phyloP scores from a whole-genome alignment of 768 basidiomycete species.

The Chlorophyllum brunneum region DNA sequence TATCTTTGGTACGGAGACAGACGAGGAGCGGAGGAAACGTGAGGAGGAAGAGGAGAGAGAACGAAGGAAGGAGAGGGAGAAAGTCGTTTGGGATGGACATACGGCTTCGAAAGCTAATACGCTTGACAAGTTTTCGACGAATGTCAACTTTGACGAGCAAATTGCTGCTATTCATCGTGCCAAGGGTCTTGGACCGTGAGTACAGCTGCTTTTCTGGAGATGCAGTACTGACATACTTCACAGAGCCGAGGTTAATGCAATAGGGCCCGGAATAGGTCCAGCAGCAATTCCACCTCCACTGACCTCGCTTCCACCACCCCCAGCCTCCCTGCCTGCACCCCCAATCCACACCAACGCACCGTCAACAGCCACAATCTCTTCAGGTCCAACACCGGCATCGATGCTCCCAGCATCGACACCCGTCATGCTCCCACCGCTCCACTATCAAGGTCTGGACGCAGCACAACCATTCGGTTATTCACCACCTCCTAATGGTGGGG shows the following conservation, averaged over 20 bases:
- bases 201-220: slow-evolving; percentile 18
- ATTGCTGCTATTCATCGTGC: slow-evolving; percentile 95
- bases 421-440: slow-evolving; percentile 81
- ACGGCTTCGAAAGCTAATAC: slow-evolving; percentile 91
- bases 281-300: slow-evolving; percentile 67
- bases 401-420: slow-evolving; percentile 55
- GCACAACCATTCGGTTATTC: slow-evolving; percentile 79
- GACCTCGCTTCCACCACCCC: slow-evolving; percentile 62
- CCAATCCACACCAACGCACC: slow-evolving; percentile 57
- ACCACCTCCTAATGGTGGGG: slow-evolving; percentile 36
- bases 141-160: slow-evolving; percentile 96
- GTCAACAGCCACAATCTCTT: slow-evolving; percentile 82
- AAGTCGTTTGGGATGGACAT: slow-evolving; percentile 98
- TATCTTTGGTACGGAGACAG: slow-evolving; percentile 92
- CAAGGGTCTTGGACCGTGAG: slow-evolving; percentile 85
- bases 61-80: slow-evolving; percentile 84
- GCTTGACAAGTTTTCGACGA: slow-evolving; percentile 88
- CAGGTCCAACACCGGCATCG: slow-evolving; percentile 89
- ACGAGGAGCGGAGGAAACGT: slow-evolving; percentile 83
- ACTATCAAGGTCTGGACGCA: slow-evolving; percentile 77
- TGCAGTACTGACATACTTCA: slow-evolving; percentile 14
- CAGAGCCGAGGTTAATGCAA: slow-evolving; percentile 73
- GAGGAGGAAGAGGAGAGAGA: slow-evolving; percentile 86
- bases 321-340: slow-evolving; percentile 70
- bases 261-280: slow-evolving; percentile 86